Evolutionary conservation across 257 asterid species (phyloP).

Genomic region (Cynanchum wilfordii): DNA sequence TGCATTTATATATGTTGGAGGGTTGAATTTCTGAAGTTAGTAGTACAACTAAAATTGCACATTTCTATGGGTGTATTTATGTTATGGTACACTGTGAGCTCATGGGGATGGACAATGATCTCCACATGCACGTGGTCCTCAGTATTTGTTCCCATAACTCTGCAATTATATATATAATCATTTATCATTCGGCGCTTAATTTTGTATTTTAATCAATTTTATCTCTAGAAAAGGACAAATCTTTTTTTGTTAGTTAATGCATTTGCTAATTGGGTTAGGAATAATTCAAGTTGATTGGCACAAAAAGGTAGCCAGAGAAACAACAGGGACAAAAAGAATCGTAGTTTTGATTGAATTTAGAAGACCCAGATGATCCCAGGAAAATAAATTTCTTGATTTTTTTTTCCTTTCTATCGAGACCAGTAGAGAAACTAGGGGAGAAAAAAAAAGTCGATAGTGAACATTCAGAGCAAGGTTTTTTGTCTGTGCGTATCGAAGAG

Average conservation of each 20-base stretch:
- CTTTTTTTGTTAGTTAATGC: constrained; percentile 1
- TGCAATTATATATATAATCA: constrained; percentile 17
- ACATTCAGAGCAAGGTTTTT: background rate
- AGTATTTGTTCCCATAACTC: constrained; percentile 27
- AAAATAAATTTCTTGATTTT: background rate
- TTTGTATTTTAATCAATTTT: constrained; percentile 10
- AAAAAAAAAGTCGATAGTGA: background rate
- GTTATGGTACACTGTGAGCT: constrained; percentile 25
- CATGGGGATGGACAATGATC: constrained; percentile 63
- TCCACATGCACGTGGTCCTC: constrained; percentile 42
- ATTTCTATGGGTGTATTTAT: constrained; percentile 19
- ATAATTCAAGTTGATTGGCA: background rate
- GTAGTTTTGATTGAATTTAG: constrained; percentile 6
- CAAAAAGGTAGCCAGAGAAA: background rate
- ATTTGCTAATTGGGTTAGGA: background rate
- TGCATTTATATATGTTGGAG: constrained; percentile 7
- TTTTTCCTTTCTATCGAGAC: too few relatives aligned
- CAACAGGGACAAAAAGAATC: background rate
- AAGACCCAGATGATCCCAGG: constrained; percentile 8
- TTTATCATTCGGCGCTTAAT: constrained; percentile 17
- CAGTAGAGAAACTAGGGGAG: background rate
- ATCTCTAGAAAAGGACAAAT: constrained; percentile 12
- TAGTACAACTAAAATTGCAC: background rate
- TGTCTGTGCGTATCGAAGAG: background rate
- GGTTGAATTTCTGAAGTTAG: background rate